Evolutionary conservation across 2,329 filamentous ascomycete species (phyloP).

Genomic region (Ophiostoma piceae): DNA sequence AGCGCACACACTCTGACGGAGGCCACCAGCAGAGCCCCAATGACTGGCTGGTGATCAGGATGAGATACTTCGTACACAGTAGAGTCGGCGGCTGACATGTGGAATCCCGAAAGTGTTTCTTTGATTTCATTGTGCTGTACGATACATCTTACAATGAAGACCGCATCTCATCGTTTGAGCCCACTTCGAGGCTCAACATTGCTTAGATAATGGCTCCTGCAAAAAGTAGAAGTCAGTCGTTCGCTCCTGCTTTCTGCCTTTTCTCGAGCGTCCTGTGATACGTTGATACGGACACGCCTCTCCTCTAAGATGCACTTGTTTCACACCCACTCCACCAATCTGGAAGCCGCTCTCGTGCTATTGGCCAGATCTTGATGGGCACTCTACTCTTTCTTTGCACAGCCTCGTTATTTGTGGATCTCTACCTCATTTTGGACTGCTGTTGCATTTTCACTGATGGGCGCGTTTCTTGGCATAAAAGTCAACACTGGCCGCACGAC

Average conservation of each 20-base stretch:
- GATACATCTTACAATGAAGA: neutral
- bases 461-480: neutral
- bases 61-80: neutral
- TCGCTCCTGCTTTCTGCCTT: neutral
- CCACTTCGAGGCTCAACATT: neutral
- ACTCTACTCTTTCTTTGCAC: neutral
- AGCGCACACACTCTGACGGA: neutral
- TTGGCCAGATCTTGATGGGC: neutral
- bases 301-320: neutral
- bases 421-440: neutral
- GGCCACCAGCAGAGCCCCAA: constrained; percentile 12
- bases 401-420: neutral
- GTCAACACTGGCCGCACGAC: neutral
- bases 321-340: constrained; percentile 1
- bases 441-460: neutral
- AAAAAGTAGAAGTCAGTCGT: neutral
- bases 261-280: neutral
- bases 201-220: neutral
- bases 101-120: neutral
- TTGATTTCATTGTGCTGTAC: neutral
- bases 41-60: neutral
- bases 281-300: neutral
- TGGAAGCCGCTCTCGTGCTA: neutral
- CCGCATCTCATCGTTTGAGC: neutral
- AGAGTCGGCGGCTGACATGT: neutral